phyloP scores from a whole-genome alignment of 257 asterid species.

The Echites panduratus region DNA sequence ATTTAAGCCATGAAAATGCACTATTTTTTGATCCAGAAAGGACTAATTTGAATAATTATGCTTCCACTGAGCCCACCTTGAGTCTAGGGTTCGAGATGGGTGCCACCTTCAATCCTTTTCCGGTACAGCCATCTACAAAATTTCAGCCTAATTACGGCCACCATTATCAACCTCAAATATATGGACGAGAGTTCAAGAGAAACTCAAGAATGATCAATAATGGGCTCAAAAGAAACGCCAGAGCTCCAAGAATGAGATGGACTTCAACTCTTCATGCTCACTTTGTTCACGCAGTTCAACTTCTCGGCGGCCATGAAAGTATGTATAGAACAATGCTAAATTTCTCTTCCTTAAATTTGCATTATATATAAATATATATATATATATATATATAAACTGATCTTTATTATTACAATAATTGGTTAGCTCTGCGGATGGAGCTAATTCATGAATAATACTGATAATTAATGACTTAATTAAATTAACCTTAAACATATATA shows the following conservation, averaged over 20 bases:
- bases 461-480: no score
- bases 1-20: slow-evolving; percentile 56
- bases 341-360: slow-evolving; percentile 73
- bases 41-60: slow-evolving; percentile 6
- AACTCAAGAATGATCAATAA: slow-evolving; percentile 33
- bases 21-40: slow-evolving; percentile 10
- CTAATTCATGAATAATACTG: no score
- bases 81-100: slow-evolving; percentile 41
- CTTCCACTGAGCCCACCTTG: slow-evolving; percentile 31
- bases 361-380: no score
- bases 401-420: no score
- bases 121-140: slow-evolving; percentile 13
- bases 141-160: slow-evolving; percentile 17
- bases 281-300: slow-evolving; percentile 83
- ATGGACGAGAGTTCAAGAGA: slow-evolving; percentile 47
- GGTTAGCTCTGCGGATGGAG: no score
- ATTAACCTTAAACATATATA: background rate
- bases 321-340: no score
- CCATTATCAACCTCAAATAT: slow-evolving; percentile 39
- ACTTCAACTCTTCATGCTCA: slow-evolving; percentile 85
- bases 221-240: slow-evolving; percentile 38
- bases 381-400: no score
- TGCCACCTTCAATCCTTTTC: slow-evolving; percentile 2
- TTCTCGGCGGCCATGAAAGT: slow-evolving; percentile 91
- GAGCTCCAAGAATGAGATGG: slow-evolving; percentile 95